Evolutionary conservation across 2,329 filamentous ascomycete genomes (phyloP).

Genomic region (Proliferodiscus dingleyae): DNA sequence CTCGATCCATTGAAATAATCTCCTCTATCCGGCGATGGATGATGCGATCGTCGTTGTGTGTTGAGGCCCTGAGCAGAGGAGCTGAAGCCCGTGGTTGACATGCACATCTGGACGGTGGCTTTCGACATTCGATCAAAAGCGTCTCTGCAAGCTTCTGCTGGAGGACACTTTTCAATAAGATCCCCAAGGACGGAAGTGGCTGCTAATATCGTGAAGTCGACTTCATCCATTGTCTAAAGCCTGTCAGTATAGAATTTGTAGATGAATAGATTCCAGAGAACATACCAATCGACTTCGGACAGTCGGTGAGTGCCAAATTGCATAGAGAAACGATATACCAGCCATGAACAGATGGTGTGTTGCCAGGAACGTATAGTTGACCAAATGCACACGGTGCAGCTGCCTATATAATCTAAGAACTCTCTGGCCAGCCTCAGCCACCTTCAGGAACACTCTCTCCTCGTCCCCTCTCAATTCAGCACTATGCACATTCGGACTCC

Average conservation of each 20-base stretch:
- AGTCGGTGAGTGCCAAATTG: constrained; percentile 91
- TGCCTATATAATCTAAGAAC: constrained; percentile 88
- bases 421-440: constrained; percentile 90
- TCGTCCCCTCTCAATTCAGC: constrained; percentile 73
- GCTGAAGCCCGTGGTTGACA: constrained; percentile 57
- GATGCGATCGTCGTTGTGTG: constrained; percentile 15
- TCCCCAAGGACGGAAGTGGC: constrained; percentile 90
- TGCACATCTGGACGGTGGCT: constrained; percentile 91
- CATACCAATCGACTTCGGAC: constrained; percentile 81
- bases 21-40: background rate
- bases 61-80: constrained; percentile 25
- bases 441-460: constrained; percentile 87
- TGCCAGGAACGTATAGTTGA: constrained; percentile 93
- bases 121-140: constrained; percentile 94
- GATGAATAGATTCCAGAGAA: constrained; percentile 18
- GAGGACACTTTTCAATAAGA: constrained; percentile 89
- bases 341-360: constrained; percentile 98
- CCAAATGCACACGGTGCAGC: constrained; percentile 78
- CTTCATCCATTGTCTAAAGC: constrained; percentile 75
- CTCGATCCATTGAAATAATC: constrained; percentile 19
- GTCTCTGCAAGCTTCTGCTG: constrained; percentile 89
- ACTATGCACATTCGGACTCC: constrained; percentile 56
- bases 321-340: constrained; percentile 91
- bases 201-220: constrained; percentile 93
- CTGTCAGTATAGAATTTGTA: constrained; percentile 19